Conservation (phyloP, 169 alveolate genomes). For the Plasmodium ovale region DNA sequence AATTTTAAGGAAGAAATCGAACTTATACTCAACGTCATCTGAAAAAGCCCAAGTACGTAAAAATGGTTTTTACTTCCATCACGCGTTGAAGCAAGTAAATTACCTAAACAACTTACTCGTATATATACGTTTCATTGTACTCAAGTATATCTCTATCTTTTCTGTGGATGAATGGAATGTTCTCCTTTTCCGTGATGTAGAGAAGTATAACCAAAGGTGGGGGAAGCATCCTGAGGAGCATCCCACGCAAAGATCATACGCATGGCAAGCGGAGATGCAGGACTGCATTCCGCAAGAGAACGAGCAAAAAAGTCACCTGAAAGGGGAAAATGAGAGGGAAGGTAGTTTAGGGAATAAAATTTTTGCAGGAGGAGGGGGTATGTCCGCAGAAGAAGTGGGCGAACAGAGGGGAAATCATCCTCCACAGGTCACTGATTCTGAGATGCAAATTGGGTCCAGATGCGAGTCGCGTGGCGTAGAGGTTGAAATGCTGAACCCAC, state of each 20-base stretch:
- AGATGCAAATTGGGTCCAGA: too few relatives aligned
- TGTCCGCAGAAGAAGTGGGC: too few relatives aligned
- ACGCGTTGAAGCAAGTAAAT: constrained; percentile 43
- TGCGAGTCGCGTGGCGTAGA: neutral
- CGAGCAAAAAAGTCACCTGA: too few relatives aligned
- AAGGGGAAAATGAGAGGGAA: too few relatives aligned
- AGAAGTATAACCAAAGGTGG: constrained; percentile 10
- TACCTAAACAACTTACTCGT: constrained; percentile 48
- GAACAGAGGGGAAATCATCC: too few relatives aligned
- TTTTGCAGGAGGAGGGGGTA: too few relatives aligned
- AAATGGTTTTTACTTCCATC: constrained; percentile 29
- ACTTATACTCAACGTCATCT: neutral
- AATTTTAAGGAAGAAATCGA: constrained; percentile 26
- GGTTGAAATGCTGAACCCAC: constrained; percentile 58
- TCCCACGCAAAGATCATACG: too few relatives aligned
- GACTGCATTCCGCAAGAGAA: too few relatives aligned
- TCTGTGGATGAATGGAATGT: constrained; percentile 61
- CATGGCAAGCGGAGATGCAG: too few relatives aligned
- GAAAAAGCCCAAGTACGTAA: neutral
- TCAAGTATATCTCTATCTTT: constrained; percentile 41
- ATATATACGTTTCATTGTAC: constrained; percentile 29
- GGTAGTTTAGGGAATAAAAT: too few relatives aligned
- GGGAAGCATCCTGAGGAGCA: too few relatives aligned
- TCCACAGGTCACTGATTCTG: too few relatives aligned
- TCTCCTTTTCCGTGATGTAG: constrained; percentile 32